Evolutionary conservation across 164 flowering plant species (phyloP).

Genomic region (Stephania japonica): DNA sequence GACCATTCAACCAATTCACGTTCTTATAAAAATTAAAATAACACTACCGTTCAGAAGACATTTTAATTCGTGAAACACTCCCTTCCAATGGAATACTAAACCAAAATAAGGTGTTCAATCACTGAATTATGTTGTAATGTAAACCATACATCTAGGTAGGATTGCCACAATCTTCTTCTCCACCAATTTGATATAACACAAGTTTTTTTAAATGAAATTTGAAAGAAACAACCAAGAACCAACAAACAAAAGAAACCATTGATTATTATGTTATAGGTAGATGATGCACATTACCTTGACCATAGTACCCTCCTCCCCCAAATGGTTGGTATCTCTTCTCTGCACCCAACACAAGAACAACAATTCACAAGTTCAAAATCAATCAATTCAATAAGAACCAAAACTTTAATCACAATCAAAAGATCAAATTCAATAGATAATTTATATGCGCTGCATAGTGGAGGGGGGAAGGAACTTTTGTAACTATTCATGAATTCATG

Average conservation of each 20-base stretch:
- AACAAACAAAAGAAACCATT: neutral
- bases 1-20: neutral
- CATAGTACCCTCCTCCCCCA: slow-evolving; percentile 19
- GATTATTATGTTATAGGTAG: neutral
- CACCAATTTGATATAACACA: neutral
- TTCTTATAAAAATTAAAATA: no score
- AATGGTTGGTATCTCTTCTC: slow-evolving; percentile 41
- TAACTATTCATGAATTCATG: no score
- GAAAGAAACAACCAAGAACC: neutral
- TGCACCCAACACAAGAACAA: slow-evolving; percentile 15
- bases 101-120: neutral
- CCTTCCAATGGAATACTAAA: neutral
- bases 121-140: neutral
- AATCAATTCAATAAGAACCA: neutral
- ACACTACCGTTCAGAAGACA: neutral
- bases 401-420: neutral
- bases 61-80: neutral
- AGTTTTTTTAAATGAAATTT: neutral
- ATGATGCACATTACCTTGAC: slow-evolving; percentile 28
- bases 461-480: no score
- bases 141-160: neutral
- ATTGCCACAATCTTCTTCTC: neutral
- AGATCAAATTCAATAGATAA: neutral
- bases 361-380: neutral
- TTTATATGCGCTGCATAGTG: no score